Base-by-base conservation (phyloP, 208 protist genomes). In the Leishmania tropica region DNA sequence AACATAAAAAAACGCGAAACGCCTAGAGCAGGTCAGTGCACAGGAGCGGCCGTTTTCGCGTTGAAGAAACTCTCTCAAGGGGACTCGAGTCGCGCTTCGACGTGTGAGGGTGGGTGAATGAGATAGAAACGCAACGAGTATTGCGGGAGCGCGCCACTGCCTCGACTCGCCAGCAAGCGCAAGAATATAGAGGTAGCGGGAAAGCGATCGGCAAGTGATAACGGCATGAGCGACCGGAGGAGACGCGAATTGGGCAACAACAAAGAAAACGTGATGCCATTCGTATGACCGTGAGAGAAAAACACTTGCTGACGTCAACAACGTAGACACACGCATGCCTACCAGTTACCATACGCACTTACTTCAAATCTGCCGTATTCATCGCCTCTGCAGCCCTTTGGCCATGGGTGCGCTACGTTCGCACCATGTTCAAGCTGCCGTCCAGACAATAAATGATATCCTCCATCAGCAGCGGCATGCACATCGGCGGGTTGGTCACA, bases 381-480 rank as follows among this genome's bases (percentile, higher is more conserved):
- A 17, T 62, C 31, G 72, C 19, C 24, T 10, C 7, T n/a, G 35
- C 51, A 45, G 3, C 19, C 47, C 45, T 76, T 35, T 11, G 0
- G 51, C n/a, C 21, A 76, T 15, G 35, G n/a, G 31, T 40, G 31
- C 48, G 17, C 65, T 80, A 80, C 17, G 17, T 40, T 17, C 64
- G 64, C n/a, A 24, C 45, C 56, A 72, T 47, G n/a, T 73, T 53
- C 24, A 80, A 51, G 8, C 76, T 73, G 7, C 87, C 88, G 48
- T 95, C 88, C 3, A 97, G 73, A 74, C 91, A 95, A 83, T 97
- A 97, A 19, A 97, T 90, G 72, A 97, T 94, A 79, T 97, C 95
- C 35, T 97, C 93, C 51, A 88, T 79, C 8, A 92, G 81, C 19
- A 97, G 85, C 35, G 91, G 92, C 85, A 90, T 94, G 64, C 81